Conservation (phyloP, 495 filamentous ascomycete species). For the Aspergillus diversus region DNA sequence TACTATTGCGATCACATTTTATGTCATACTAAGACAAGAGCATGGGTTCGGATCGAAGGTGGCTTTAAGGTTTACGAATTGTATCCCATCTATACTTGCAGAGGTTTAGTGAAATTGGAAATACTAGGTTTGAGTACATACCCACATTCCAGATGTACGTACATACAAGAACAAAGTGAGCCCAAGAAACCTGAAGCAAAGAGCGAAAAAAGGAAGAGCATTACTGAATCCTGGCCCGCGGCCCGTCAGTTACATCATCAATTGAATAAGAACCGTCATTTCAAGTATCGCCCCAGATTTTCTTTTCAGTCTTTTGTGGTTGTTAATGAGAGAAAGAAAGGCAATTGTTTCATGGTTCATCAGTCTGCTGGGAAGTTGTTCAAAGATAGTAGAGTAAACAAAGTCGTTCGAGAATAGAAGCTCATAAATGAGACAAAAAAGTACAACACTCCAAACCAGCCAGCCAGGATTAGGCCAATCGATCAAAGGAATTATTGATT, state of each 20-base stretch:
- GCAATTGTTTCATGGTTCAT: constrained; percentile 4
- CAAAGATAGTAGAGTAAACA: constrained; percentile 3
- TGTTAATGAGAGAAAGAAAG: background rate
- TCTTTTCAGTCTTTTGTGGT: background rate
- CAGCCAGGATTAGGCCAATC: constrained; percentile 17
- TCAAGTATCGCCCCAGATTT: background rate
- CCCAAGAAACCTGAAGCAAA: too few relatives aligned
- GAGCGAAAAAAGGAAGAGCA: background rate
- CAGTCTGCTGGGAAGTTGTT: constrained; percentile 5
- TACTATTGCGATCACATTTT: too few relatives aligned
- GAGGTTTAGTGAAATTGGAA: too few relatives aligned
- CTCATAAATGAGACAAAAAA: constrained; percentile 7
- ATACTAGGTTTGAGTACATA: constrained; percentile 1
- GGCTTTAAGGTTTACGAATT: too few relatives aligned
- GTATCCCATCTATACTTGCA: too few relatives aligned
- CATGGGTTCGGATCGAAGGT: too few relatives aligned
- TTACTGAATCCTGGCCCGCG: background rate
- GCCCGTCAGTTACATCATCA: too few relatives aligned
- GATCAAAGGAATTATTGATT: constrained; percentile 11
- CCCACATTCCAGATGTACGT: constrained; percentile 7
- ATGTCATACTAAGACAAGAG: too few relatives aligned
- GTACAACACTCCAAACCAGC: constrained; percentile 19
- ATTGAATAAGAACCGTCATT: background rate
- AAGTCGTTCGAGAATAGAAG: constrained; percentile 7
- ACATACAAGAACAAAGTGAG: background rate